Evolutionary conservation across 345 rosid species (phyloP).

Genomic region (Trapa incisa): DNA sequence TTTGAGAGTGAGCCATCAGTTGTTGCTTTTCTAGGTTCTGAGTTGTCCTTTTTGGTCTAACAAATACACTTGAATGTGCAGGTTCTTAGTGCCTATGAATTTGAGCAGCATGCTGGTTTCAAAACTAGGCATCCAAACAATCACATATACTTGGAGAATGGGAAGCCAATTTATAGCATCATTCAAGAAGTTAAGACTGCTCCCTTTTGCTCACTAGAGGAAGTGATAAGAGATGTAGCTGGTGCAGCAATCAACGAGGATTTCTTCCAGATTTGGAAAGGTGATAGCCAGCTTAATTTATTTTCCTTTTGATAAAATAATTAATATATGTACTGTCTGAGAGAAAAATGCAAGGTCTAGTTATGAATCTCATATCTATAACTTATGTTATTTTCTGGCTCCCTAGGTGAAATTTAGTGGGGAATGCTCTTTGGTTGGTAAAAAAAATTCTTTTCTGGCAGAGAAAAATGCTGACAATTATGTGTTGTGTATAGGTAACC

Average conservation of each 20-base stretch:
- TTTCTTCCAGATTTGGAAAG: constrained; percentile 78
- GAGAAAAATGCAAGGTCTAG: background rate
- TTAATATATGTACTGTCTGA: background rate
- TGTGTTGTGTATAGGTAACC: constrained; percentile 35
- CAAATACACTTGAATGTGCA: constrained; percentile 17
- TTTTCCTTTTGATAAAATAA: background rate
- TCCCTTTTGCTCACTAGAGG: constrained; percentile 43
- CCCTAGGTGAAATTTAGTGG: background rate
- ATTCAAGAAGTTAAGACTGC: constrained; percentile 80
- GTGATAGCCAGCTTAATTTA: constrained; percentile 17
- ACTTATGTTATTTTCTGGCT: background rate
- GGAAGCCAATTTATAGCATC: constrained; percentile 62
- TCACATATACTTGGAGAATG: constrained; percentile 83
- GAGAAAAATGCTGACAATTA: constrained; percentile 1
- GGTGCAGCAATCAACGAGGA: constrained; percentile 72
- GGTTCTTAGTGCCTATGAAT: constrained; percentile 81
- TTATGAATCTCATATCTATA: background rate
- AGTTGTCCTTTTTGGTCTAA: constrained; percentile 7
- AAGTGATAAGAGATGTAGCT: constrained; percentile 56
- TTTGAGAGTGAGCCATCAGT: constrained; percentile 43
- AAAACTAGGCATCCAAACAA: constrained; percentile 89
- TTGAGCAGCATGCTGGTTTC: constrained; percentile 86
- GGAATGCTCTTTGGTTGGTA: background rate
- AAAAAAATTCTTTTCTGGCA: background rate
- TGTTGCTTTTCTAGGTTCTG: background rate